Evolutionary conservation across 805 yeast genomes (phyloP), one percentile per base, ranked within the genome.

Genomic region (Peterozyma toletana): DNA sequence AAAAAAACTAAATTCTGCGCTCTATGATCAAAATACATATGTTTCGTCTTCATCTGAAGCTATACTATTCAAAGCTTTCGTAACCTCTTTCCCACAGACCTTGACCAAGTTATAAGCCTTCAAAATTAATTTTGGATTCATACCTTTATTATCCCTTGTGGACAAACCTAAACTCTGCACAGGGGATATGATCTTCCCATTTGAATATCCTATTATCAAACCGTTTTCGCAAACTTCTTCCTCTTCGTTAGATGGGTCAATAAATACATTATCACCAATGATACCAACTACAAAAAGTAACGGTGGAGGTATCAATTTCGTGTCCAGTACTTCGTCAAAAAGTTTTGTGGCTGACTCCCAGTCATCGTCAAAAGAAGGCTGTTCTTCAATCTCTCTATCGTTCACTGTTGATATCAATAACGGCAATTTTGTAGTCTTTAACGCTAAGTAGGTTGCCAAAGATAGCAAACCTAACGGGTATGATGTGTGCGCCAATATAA

Each of bases 191-290:
- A 86, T 76, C 45, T 71, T 68, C n/a, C 79, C 80, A 45, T 80
- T 66, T 44, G 76, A 75, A 78, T 83, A 91, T 31, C 90, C 81
- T 3, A 86, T 58, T 39, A 89, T 67, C 16, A 91, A 50, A 1
- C 96, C 96, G 47, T 86, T 83, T 50, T 91, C 96, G 47, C 89
- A 72, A 2, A 90, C 96, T 48, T 80, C 86, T 58, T 86, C 90
- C 60, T 91, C 99, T 47, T 83, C 86, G n/a, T 77, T 66, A 1
- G 95, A 81, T 0, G 99, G 98, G 57, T 91, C 99, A 21, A 90
- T 68, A 18, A 88, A 62, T 9, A 82, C 73, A 41, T 79, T 78
- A 11, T 67, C 56, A 1, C 91, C 96, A 0, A 87, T 77, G 5
- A 85, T 67, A 0, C 96, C 96, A 27, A 84, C 63, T 0, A 91